Conservation (phyloP, 2,329 filamentous ascomycete species). For the Ophiocordyceps camponoti-leonardi region DNA sequence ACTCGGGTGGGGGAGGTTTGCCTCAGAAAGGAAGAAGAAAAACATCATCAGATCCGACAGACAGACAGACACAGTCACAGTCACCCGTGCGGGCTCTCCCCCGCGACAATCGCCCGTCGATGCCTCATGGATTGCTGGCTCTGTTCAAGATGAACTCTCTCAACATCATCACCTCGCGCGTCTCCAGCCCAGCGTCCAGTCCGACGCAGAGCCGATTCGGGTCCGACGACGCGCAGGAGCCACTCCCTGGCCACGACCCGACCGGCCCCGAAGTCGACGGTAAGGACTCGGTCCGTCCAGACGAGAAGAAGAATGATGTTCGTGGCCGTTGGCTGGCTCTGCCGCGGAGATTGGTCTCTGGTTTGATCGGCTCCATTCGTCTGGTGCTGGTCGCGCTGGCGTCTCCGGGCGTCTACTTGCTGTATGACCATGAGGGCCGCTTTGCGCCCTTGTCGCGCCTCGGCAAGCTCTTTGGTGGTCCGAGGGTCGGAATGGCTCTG, state of each 20-base stretch:
- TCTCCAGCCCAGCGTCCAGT: slow-evolving; percentile 40
- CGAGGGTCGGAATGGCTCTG: slow-evolving; percentile 17
- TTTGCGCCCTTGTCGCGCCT: slow-evolving; percentile 68
- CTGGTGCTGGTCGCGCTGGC: slow-evolving; percentile 65
- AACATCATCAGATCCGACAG: not conserved
- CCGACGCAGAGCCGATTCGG: slow-evolving; percentile 41
- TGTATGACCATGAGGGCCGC: slow-evolving; percentile 63
- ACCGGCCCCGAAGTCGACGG: slow-evolving; percentile 11
- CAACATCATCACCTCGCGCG: slow-evolving; percentile 80
- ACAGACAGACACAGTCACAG: not conserved
- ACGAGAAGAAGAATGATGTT: slow-evolving; percentile 15
- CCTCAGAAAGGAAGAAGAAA: not conserved
- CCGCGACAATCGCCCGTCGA: not conserved
- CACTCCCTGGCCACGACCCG: not conserved
- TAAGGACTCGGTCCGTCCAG: slow-evolving; percentile 10
- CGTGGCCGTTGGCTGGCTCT: slow-evolving; percentile 36
- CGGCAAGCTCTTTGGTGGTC: slow-evolving; percentile 40
- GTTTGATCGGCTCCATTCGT: slow-evolving; percentile 58
- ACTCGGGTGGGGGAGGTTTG: not conserved
- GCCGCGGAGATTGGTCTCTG: slow-evolving; percentile 52
- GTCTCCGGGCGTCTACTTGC: slow-evolving; percentile 66
- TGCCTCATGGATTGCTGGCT: slow-evolving; percentile 36
- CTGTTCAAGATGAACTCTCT: slow-evolving; percentile 78
- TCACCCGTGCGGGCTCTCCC: not conserved
- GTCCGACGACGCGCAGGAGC: slow-evolving; percentile 8